Base-by-base conservation (phyloP, 1,139 yeast species). In the Yamadazyma sp. region DNA sequence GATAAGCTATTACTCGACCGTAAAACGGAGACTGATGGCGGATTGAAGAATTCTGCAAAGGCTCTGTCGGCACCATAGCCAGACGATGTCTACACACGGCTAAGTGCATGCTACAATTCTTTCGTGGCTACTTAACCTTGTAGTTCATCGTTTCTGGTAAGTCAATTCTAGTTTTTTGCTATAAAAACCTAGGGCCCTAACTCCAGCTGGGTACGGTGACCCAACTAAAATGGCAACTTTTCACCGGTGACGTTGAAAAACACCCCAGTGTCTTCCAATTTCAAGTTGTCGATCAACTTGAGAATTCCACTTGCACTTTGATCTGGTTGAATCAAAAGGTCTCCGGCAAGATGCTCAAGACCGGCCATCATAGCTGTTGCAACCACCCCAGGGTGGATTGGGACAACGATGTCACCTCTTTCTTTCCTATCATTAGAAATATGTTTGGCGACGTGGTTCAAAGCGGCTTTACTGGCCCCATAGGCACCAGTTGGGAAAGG, bases 351-450 rank as follows among this genome's bases (percentile, higher is more conserved):
- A 8, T 20, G 22, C 22, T 20, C 11, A 4, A 27, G 16, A 5
- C 6, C 36, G 7, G 31, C 22, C 16, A 22, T n/a, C 37, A 35
- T 38, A 23, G 34, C 42, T 23, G 44, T 41, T 9, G 16, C 31
- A 16, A 38, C 42, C 14, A 28, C 4, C 2, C 44, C 44, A 11
- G 44, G 44, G 46, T 83, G 81, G 11, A 91, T 83, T 43, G 36
- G 17, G 12, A 88, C 14, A 8, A 73, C 69, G 4, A 62, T 64
- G 5, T 56, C 58, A 15, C 54, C 69, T 17, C 56, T 62, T 25
- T 66, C 67, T 31, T 58, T 64, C 35, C 34, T 37, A 23, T 40
- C 38, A 10, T 2, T 7, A 3, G 43, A 12, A 2, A 40, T 12
- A 26, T 40, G 40, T 10, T 28, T 34, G 6, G 26, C 34, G 22